These are phyloP conservation scores for Umbelopsis vinacea DNA, from an alignment of 192 early-diverging fungal species.

Conservation along the genomic window DNA sequence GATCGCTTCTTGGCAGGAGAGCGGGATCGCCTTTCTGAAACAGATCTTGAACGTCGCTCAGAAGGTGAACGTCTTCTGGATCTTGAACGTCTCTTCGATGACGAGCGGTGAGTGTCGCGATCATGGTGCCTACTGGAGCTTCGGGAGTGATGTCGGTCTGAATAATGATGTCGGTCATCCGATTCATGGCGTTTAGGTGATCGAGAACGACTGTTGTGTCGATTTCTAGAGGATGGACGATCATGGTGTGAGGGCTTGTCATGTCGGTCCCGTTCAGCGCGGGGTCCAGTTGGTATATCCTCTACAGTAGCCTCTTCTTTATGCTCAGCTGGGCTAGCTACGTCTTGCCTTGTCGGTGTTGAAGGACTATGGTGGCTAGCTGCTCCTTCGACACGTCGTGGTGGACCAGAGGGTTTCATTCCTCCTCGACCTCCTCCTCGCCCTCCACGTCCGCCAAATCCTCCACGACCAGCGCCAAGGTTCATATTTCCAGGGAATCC, in stretches of 20 bases:
- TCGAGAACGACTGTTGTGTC: constrained; percentile 16
- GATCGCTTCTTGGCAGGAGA: constrained; percentile 17
- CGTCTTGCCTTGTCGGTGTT: neutral
- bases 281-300: constrained; percentile 33
- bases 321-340: neutral
- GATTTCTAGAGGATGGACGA: neutral
- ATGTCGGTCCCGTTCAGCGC: constrained; percentile 16
- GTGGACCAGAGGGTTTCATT: neutral
- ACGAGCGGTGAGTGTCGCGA: neutral
- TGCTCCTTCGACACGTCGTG: constrained; percentile 7
- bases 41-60: constrained; percentile 4
- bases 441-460: constrained; percentile 23
- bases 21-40: neutral
- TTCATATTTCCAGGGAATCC: constrained; percentile 19
- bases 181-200: constrained; percentile 19
- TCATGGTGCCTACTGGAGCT: neutral
- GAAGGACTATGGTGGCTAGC: neutral
- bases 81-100: constrained; percentile 14
- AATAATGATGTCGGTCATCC: neutral
- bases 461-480: constrained; percentile 6
- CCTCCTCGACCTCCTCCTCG: constrained; percentile 15
- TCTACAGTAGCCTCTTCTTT: constrained; percentile 17
- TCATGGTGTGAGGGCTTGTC: neutral
- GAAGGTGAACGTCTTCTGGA: constrained; percentile 3
- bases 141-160: constrained; percentile 10